Percentiles rank a stretch among this genome's conserved stretches.
phyloP scores from a whole-genome alignment of 345 rosid species.

The Syzygium aromaticum region DNA sequence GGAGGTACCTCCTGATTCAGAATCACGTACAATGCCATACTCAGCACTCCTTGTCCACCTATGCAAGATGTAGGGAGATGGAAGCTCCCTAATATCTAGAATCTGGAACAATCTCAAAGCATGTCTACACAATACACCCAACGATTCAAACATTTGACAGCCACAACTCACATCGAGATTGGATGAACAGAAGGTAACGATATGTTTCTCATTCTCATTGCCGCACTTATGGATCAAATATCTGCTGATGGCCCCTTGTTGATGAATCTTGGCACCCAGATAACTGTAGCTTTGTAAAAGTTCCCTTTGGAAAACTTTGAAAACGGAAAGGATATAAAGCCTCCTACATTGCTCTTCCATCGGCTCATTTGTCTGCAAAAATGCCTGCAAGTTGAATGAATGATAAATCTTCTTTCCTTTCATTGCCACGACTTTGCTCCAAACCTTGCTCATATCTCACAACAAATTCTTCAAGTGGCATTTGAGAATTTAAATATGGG shows the following conservation, averaged over 20 bases:
- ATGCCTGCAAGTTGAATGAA: constrained; percentile 50
- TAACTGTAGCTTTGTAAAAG: constrained; percentile 52
- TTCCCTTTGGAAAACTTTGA: constrained; percentile 68
- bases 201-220: constrained; percentile 54
- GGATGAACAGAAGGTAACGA: constrained; percentile 37
- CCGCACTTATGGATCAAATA: constrained; percentile 57
- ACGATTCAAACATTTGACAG: constrained; percentile 83
- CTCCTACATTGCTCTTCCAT: constrained; percentile 71
- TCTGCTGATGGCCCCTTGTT: constrained; percentile 59
- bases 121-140: constrained; percentile 76
- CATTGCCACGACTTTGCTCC: constrained; percentile 61
- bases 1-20: too few relatives aligned
- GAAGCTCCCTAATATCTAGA: constrained; percentile 16
- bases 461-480: constrained; percentile 46
- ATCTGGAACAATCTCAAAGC: constrained; percentile 61
- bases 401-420: constrained; percentile 74
- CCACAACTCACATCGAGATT: constrained; percentile 57
- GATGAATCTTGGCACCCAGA: constrained; percentile 10
- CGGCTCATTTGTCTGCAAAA: constrained; percentile 60
- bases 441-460: constrained; percentile 52
- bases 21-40: background rate
- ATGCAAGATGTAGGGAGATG: too few relatives aligned
- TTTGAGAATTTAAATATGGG: constrained; percentile 36
- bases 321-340: constrained; percentile 50
- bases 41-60: constrained; percentile 38